Base-by-base conservation (phyloP, 495 filamentous ascomycete genomes). In the Trichocladium antarcticum region DNA sequence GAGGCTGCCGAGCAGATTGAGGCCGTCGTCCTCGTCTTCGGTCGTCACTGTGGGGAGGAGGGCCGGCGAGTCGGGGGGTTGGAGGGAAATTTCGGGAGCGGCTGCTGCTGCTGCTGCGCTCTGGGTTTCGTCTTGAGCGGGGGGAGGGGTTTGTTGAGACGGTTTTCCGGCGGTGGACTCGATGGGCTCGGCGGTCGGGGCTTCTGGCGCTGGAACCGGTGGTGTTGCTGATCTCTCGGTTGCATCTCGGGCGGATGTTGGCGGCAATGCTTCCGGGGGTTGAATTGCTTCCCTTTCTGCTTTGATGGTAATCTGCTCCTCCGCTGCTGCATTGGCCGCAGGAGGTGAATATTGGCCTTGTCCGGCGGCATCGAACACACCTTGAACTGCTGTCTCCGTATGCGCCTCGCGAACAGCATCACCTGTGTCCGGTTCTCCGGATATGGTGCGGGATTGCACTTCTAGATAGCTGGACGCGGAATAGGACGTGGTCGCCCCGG, bases 1-100 rank as follows among this genome's bases (percentile, higher is more conserved):
- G 7, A 65, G 60, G 34, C 56, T 59, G 32, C 60, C 53, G 6
- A 65, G 50, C 42, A 63, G 27, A 28, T 62, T 55, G 11, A 59
- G 47, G 11, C 56, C 60, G 34, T 58, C 63, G 34, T 61, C 62
- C 12, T 63, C 62, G 34, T 59, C 56, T 1, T 50, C 58, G 3
- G 46, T 42, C 3, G 45, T 32, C 1, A 39, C 42, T 0, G 58
- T 49, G 6, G 60, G 60, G 7, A 53, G 49, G 5, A 58, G 45
- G 14, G 45, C 43, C 10, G 57, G 59, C 11, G 57, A 57, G 22
- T 32, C 55, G 31, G 57, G 57, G 0, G 54, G 53, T 15, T 51
- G 39, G 10, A 44, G 47, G 11, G 42, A 12, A 38, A 17, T 28
- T 8, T 22, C 20, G 16, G 45, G 28, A 15, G 14, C 34, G 28